Conservation (phyloP, 2,329 filamentous ascomycete genomes). For the Trichoderma harzianum region DNA sequence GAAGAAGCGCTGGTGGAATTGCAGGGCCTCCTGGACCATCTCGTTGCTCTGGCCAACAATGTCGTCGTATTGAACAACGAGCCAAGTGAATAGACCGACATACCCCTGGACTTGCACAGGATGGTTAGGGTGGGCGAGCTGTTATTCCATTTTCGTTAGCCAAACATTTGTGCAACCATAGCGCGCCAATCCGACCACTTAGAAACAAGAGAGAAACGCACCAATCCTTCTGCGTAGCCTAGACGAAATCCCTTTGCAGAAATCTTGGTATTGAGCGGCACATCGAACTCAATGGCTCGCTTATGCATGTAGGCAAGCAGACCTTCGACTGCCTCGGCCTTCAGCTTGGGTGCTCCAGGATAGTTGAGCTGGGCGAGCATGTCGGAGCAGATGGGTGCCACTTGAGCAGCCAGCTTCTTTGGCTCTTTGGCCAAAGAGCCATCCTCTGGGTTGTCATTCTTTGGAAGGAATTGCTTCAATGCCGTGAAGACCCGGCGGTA, state of each 20-base stretch:
- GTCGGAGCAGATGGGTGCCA: neutral
- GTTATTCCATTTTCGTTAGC: neutral
- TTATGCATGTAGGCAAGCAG: slow-evolving; percentile 5
- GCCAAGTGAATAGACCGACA: neutral
- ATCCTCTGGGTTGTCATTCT: neutral
- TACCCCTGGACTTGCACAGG: neutral
- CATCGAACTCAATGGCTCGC: slow-evolving; percentile 2
- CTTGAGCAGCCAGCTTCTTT: neutral
- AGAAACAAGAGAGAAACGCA: neutral
- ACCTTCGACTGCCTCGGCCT: neutral
- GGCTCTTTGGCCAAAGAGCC: neutral
- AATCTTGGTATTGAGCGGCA: neutral
- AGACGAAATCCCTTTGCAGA: neutral
- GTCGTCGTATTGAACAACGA: slow-evolving; percentile 1
- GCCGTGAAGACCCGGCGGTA: neutral
- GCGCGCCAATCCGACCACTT: neutral
- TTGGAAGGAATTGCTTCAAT: neutral
- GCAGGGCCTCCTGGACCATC: neutral
- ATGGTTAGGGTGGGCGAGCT: slow-evolving; percentile 1
- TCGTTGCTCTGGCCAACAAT: neutral
- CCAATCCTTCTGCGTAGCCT: neutral
- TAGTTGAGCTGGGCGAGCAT: neutral
- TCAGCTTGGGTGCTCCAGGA: neutral
- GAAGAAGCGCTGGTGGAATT: slow-evolving; percentile 12
- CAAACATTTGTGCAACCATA: neutral